Percentiles rank a stretch among this genome's conserved stretches.
phyloP scores from a whole-genome alignment of 768 basidiomycete species.

The Cantharellus cinnabarinus region DNA sequence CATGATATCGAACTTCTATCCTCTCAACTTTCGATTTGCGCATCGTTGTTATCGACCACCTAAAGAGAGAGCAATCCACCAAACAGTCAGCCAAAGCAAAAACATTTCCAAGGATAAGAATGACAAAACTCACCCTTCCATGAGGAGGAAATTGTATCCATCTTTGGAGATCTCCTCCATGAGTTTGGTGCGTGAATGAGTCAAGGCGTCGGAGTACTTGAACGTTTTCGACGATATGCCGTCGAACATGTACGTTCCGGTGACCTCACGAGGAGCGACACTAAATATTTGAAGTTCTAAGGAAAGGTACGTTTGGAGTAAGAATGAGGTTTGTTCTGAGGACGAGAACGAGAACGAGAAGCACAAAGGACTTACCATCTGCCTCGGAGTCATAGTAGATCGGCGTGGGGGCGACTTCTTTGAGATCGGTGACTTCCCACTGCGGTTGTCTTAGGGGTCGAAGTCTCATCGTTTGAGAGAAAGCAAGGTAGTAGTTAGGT shows the following conservation, averaged over 20 bases:
- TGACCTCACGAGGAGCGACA: constrained; percentile 4
- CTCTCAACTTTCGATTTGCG: constrained; percentile 4
- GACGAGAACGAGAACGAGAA: background rate
- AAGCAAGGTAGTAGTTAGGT: background rate
- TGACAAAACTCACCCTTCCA: constrained; percentile 7
- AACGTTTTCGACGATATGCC: background rate
- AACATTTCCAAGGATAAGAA: background rate
- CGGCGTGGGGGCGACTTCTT: constrained; percentile 5
- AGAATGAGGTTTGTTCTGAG: no score
- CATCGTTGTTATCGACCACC: constrained; percentile 6
- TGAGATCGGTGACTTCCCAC: constrained; percentile 7
- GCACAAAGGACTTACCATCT: background rate
- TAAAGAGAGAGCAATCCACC: background rate
- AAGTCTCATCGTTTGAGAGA: background rate
- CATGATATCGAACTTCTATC: constrained; percentile 5
- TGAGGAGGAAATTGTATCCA: constrained; percentile 4
- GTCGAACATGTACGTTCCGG: constrained; percentile 7
- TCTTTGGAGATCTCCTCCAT: constrained; percentile 1
- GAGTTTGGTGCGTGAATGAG: constrained; percentile 5
- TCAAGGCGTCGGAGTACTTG: constrained; percentile 1
- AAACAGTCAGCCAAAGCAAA: no score
- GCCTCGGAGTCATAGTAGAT: constrained; percentile 3
- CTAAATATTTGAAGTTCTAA: constrained; percentile 2
- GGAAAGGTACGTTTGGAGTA: background rate
- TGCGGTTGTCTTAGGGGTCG: constrained; percentile 1